A percentile compares a stretch with the other conserved stretches of the same genome.
Evolutionary conservation across 2,329 filamentous ascomycete species (phyloP).

Genomic region (Xylaria hypoxylon): DNA sequence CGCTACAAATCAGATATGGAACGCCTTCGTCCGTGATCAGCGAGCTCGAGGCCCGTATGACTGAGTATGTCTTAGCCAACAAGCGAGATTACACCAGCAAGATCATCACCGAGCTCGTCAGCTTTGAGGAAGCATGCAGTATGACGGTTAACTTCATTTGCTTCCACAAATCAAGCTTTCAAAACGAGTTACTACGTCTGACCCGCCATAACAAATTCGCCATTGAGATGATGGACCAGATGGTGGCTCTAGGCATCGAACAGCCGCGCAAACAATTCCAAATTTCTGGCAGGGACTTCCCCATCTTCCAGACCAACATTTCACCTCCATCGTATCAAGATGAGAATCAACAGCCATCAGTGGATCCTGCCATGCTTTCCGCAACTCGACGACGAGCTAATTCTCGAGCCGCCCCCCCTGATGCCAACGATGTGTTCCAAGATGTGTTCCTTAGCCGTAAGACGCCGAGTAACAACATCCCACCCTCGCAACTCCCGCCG

Average conservation of each 20-base stretch:
- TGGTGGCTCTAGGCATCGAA: constrained; percentile 86
- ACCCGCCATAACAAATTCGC: constrained; percentile 95
- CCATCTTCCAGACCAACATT: constrained; percentile 65
- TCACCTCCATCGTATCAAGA: constrained; percentile 50
- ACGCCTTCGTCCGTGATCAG: constrained; percentile 86
- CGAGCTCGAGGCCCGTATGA: constrained; percentile 79
- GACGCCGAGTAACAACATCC: constrained; percentile 35
- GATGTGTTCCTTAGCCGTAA: constrained; percentile 60
- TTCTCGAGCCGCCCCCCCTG: constrained; percentile 39
- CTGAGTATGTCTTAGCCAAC: constrained; percentile 84
- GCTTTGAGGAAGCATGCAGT: constrained; percentile 84
- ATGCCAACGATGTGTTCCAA: constrained; percentile 56
- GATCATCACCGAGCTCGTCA: constrained; percentile 85
- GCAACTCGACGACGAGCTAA: constrained; percentile 47
- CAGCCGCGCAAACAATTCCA: constrained; percentile 80
- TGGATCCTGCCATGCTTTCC: constrained; percentile 45
- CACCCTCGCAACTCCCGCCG: constrained; percentile 42
- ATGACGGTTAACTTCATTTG: constrained; percentile 93
- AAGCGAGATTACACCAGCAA: constrained; percentile 91
- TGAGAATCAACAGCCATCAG: constrained; percentile 31
- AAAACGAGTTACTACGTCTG: constrained; percentile 91
- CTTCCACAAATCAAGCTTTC: constrained; percentile 98
- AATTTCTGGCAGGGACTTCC: constrained; percentile 74
- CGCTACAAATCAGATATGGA: constrained; percentile 87
- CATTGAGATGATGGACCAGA: constrained; percentile 87